phyloP scores from a whole-genome alignment of 179 eudicot genomes.

The Spinacia oleracea region DNA sequence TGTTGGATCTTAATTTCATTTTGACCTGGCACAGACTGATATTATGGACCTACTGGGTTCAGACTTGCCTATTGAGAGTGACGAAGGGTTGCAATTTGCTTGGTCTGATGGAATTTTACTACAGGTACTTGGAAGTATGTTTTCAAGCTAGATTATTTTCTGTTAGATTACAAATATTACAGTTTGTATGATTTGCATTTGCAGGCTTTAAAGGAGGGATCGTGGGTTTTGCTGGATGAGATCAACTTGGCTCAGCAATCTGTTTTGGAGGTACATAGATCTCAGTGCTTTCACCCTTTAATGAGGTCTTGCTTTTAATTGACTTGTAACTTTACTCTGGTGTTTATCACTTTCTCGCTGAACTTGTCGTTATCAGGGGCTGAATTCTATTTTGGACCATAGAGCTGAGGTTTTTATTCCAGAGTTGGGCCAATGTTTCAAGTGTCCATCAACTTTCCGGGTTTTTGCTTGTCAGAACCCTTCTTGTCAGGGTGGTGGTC shows the following conservation, averaged over 20 bases:
- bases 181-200: conserved; percentile 13
- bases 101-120: conserved; percentile 98
- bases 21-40: conserved; percentile 61
- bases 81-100: conserved; percentile 87
- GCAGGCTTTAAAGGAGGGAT: conserved; percentile 89
- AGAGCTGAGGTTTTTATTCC: conserved; percentile 97
- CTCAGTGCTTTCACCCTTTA: conserved; percentile 10
- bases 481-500: conserved; percentile 89
- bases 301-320: background rate
- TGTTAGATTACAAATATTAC: conserved; percentile 5
- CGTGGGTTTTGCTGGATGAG: conserved; percentile 96
- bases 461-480: conserved; percentile 99
- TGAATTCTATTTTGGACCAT: conserved; percentile 94
- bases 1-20: background rate
- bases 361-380: conserved; percentile 46
- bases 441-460: conserved; percentile 87
- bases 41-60: conserved; percentile 98
- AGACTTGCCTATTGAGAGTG: conserved; percentile 90
- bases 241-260: conserved; percentile 98
- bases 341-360: conserved; percentile 5
- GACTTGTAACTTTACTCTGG: background rate
- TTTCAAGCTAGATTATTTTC: background rate
- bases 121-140: conserved; percentile 51
- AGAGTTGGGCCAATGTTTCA: conserved; percentile 78
- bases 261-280: conserved; percentile 72